Percentiles rank a stretch among this genome's conserved stretches.
Conservation (phyloP, 2,329 filamentous ascomycete genomes). For the Diaporthe longicolla region DNA sequence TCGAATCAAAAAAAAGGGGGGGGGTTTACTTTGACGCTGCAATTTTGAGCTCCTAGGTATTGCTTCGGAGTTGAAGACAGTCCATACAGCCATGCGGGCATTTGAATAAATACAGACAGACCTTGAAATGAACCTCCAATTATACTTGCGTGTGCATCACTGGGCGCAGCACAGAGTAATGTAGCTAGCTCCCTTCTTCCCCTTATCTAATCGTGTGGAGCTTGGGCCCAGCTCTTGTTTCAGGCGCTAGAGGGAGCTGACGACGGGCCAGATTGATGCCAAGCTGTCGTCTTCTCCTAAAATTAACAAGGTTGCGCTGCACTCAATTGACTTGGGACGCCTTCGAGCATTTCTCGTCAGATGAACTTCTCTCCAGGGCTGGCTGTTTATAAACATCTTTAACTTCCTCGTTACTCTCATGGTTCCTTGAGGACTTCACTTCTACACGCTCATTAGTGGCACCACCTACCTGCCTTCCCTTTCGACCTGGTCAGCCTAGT, state of each 20-base stretch:
- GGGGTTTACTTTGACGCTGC: too few species aligned
- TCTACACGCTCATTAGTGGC: slow-evolving; percentile 36
- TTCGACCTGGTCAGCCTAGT: slow-evolving; percentile 1
- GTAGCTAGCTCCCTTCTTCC: background rate
- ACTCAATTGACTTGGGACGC: slow-evolving; percentile 24
- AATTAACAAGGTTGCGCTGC: slow-evolving; percentile 23
- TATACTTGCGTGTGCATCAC: too few species aligned
- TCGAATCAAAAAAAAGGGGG: too few species aligned
- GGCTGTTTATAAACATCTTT: slow-evolving; percentile 20
- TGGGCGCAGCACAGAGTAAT: too few species aligned
- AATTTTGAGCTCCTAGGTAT: background rate
- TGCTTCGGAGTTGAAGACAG: background rate
- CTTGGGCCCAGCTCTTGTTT: slow-evolving; percentile 39
- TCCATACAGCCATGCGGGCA: background rate
- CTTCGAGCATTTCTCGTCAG: slow-evolving; percentile 3
- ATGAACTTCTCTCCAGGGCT: background rate
- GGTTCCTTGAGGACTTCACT: slow-evolving; percentile 8
- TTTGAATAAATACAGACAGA: background rate
- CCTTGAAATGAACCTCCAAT: background rate
- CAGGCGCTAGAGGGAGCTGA: slow-evolving; percentile 23
- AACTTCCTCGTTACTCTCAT: background rate
- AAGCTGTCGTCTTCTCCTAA: slow-evolving; percentile 38
- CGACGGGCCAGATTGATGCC: slow-evolving; percentile 33
- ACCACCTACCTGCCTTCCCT: background rate
- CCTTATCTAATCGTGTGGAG: slow-evolving; percentile 43